Conservation (phyloP, 345 rosid genomes). For the Populus tremula region DNA sequence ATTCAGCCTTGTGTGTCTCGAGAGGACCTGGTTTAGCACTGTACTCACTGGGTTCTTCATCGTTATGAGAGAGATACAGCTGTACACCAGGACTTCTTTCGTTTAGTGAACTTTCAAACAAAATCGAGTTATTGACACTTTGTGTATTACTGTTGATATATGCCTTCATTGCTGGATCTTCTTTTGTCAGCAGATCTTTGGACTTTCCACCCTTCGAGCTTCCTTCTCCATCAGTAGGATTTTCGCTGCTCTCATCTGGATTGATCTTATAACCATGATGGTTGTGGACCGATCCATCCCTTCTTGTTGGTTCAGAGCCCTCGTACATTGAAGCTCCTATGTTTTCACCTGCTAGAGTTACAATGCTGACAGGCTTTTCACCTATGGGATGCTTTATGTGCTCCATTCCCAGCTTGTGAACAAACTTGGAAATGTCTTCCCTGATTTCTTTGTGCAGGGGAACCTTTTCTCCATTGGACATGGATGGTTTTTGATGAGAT, state of each 20-base stretch:
- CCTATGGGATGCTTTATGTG: conserved; percentile 35
- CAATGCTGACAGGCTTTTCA: conserved; percentile 40
- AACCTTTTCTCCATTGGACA: conserved; percentile 25
- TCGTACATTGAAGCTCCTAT: conserved; percentile 71
- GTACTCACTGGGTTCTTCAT: conserved; percentile 25
- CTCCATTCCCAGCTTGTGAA: conserved; percentile 48
- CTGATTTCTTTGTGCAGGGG: conserved; percentile 50
- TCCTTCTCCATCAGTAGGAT: conserved; percentile 58
- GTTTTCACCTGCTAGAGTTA: conserved; percentile 83
- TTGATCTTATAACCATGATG: conserved; percentile 57
- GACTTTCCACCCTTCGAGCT: conserved; percentile 23
- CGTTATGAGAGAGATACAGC: conserved; percentile 29
- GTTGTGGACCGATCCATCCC: conserved; percentile 51
- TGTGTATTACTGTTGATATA: conserved; percentile 68
- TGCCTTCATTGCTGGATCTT: conserved; percentile 39
- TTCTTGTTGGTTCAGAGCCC: conserved; percentile 43
- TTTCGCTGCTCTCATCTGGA: conserved; percentile 55
- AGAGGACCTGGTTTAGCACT: conserved; percentile 20
- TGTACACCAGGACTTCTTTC: conserved; percentile 69
- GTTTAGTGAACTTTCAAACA: conserved; percentile 50
- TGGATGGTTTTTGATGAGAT: conserved; percentile 24
- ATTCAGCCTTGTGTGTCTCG: conserved; percentile 36
- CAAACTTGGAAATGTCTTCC: conserved; percentile 59
- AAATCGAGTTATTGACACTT: conserved; percentile 61
- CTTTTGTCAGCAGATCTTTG: conserved; percentile 24